phyloP scores from a whole-genome alignment of 176 grass and related monocot species.

The Poa annua region DNA sequence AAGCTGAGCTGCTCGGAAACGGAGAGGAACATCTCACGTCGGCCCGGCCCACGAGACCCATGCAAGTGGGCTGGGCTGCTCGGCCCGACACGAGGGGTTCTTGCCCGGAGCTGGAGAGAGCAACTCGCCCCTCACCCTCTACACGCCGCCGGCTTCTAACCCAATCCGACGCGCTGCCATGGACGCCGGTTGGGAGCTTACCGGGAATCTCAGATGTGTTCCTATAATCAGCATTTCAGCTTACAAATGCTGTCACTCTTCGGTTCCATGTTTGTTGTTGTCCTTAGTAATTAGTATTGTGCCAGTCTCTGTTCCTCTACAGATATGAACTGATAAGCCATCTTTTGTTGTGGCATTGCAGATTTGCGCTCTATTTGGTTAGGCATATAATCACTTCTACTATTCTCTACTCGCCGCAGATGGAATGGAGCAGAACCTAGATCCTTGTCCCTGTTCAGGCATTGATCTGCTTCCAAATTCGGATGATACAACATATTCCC shows the following conservation, averaged over 20 bases:
- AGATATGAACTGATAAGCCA: constrained; percentile 6
- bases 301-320: constrained; percentile 16
- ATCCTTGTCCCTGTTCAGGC: constrained; percentile 57
- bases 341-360: neutral
- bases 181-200: neutral
- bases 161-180: constrained; percentile 20
- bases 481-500: constrained; percentile 60
- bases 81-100: neutral
- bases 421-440: constrained; percentile 39
- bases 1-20: neutral
- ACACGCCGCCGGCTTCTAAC: constrained; percentile 41
- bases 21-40: neutral
- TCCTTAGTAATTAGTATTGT: neutral
- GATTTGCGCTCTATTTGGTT: neutral
- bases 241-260: neutral
- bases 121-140: neutral
- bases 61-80: constrained; percentile 1
- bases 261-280: neutral
- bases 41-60: neutral
- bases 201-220: neutral
- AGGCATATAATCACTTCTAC: neutral
- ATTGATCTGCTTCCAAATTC: constrained; percentile 57
- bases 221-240: neutral
- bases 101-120: neutral
- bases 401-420: constrained; percentile 16